Percentiles rank a stretch among this genome's conserved stretches.
These are phyloP conservation scores for Gillenia trifoliata DNA, from an alignment of 306 rosid genomes.

Conservation along the genomic window DNA sequence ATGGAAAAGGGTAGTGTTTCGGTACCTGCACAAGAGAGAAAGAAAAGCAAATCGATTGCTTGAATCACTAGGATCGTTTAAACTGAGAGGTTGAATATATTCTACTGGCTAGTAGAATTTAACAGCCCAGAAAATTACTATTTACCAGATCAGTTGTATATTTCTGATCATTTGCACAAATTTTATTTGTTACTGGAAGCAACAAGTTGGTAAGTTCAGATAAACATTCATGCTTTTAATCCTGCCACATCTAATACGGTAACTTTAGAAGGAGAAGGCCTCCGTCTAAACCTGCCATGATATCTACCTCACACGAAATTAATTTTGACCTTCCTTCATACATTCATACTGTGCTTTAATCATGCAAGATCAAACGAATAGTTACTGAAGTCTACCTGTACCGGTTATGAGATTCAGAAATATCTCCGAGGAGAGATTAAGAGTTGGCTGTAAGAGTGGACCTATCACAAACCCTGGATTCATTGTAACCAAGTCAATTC, in stretches of 20 bases:
- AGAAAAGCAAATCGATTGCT: background rate
- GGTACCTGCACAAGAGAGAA: background rate
- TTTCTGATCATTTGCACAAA: background rate
- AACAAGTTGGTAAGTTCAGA: background rate
- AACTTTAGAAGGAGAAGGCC: background rate
- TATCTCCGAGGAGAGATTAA: background rate
- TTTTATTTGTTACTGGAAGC: background rate
- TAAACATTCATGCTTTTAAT: background rate
- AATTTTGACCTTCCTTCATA: background rate
- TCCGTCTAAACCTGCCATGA: background rate
- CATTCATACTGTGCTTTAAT: background rate
- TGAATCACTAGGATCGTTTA: background rate
- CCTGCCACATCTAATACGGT: background rate
- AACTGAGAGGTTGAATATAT: background rate
- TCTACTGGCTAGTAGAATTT: background rate
- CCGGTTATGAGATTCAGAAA: background rate
- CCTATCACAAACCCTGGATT: slow-evolving; percentile 26
- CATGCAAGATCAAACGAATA: background rate
- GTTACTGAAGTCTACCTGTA: background rate
- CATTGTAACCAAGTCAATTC: slow-evolving; percentile 13
- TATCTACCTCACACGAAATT: background rate
- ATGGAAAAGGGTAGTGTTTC: background rate
- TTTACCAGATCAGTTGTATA: too few relatives aligned
- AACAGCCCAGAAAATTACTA: background rate
- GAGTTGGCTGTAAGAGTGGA: slow-evolving; percentile 25